Base-by-base conservation (phyloP, 225 moss, liverwort and hornwort species). In the Pleurozium schreberi region DNA sequence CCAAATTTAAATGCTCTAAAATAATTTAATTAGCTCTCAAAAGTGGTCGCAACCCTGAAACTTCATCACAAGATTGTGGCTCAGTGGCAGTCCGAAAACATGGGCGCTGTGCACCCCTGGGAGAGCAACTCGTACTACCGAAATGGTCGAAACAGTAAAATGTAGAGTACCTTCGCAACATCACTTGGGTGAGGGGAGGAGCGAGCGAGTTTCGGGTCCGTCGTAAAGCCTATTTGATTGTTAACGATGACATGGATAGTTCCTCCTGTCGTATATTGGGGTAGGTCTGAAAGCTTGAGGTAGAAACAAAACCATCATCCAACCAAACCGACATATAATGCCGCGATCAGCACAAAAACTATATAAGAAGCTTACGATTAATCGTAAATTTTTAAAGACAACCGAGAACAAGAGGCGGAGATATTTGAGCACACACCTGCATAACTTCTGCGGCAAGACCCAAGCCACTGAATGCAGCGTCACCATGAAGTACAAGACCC, bases 171-270 rank as follows among this genome's bases (percentile, higher is more conserved):
- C 94, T 94, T 94, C 31, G 94, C 94, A 86, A 94, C 94, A 90
- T 94, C 94, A 93, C 93, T 94, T 77, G 94, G 94, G 50, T 94
- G 93, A 88, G 93, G 93, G 82, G 94, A 94, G 53, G 94, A 93
- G 57, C 94, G 94, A 85, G 94, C 94, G 50, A 93, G 93, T 87
- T 94, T 93, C 80, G 94, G 94, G 80, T 94, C 94, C 76, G 94
- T 94, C 42, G 94, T 94, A 87, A 94, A 94, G 86, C 94, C 93
- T 64, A 94, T 94, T 93, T 94, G 94, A 80, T 94, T 94, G 84
- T 94, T 94, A 60, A 94, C 61, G 58, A 94, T 94, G 84, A 94
- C 93, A 89, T 94, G 94, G 59, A 94, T 92, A 80, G 94, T 94
- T 85, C 93, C 94, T 86, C 94, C 94, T 86, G 93, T 94, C 42